Evolutionary conservation across 495 filamentous ascomycete genomes (phyloP).

Genomic region (Aspergillus indologenus): DNA sequence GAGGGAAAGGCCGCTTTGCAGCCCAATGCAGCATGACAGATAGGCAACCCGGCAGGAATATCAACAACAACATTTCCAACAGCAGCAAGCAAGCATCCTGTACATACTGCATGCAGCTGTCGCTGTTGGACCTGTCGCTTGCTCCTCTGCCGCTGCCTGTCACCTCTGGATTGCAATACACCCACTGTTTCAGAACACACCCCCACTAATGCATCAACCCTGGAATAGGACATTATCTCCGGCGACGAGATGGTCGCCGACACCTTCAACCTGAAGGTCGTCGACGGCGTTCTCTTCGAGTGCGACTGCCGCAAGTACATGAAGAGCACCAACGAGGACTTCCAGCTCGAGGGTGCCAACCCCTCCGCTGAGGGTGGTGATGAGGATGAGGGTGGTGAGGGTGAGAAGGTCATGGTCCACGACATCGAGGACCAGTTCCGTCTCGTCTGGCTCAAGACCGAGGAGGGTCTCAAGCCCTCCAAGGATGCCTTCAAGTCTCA

Average conservation of each 20-base stretch:
- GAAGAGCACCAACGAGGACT: slow-evolving; percentile 62
- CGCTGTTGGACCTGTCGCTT: too few relatives aligned
- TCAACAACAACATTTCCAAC: not conserved
- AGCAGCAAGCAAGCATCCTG: too few relatives aligned
- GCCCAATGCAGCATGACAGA: not conserved
- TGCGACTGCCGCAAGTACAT: slow-evolving; percentile 86
- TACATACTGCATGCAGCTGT: not conserved
- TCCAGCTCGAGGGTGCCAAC: slow-evolving; percentile 94
- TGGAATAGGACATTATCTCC: slow-evolving; percentile 74
- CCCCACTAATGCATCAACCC: slow-evolving; percentile 14
- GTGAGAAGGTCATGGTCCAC: slow-evolving; percentile 65
- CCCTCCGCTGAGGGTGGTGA: slow-evolving; percentile 88
- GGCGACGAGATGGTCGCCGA: slow-evolving; percentile 96
- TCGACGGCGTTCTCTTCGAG: slow-evolving; percentile 79
- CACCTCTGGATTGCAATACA: not conserved
- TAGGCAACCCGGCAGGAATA: not conserved
- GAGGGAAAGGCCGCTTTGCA: not conserved
- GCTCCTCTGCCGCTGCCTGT: not conserved
- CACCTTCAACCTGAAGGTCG: slow-evolving; percentile 72
- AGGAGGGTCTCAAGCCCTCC: slow-evolving; percentile 52
- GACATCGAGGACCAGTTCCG: slow-evolving; percentile 94
- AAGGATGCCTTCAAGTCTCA: slow-evolving; percentile 77
- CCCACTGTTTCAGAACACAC: not conserved
- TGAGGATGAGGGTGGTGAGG: slow-evolving; percentile 67
- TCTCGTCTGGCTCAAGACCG: slow-evolving; percentile 68